Percentiles rank a stretch among this genome's conserved stretches.
Evolutionary conservation across 192 early-diverging fungal genomes (phyloP).

Genomic region (Coemansia sp.): DNA sequence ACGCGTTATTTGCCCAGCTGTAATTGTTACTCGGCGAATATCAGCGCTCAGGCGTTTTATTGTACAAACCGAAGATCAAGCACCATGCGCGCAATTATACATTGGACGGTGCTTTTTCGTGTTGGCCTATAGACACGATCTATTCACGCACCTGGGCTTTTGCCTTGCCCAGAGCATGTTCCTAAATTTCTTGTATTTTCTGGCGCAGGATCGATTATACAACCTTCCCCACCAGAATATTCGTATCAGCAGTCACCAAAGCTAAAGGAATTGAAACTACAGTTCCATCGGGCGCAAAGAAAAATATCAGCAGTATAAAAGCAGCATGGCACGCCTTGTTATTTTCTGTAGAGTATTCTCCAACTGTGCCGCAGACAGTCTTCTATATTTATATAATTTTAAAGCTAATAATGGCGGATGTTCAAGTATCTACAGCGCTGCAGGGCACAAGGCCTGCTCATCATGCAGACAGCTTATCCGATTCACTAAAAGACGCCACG

Average conservation of each 20-base stretch:
- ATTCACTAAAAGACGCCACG: neutral
- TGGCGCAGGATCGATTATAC: neutral
- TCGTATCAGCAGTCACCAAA: neutral
- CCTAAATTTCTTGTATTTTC: neutral
- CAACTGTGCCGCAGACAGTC: neutral
- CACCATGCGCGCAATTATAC: no score
- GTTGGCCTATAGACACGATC: neutral
- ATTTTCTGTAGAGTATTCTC: neutral
- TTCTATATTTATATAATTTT: neutral
- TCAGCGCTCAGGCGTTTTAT: neutral
- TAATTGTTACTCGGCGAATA: neutral
- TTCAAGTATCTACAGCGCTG: neutral
- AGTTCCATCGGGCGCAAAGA: no score
- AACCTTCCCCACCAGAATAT: neutral
- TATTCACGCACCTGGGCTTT: slow-evolving; percentile 1
- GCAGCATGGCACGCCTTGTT: neutral
- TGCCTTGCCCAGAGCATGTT: neutral
- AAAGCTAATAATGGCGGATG: neutral
- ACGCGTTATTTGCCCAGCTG: neutral
- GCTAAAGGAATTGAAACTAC: neutral
- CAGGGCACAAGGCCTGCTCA: neutral
- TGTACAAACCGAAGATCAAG: no score
- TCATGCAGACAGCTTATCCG: slow-evolving; percentile 1
- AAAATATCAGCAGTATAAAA: neutral
- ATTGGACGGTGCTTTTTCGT: neutral